Evolutionary conservation across 139 green algal species (phyloP).

Genomic region (Chlamydomonas urium): DNA sequence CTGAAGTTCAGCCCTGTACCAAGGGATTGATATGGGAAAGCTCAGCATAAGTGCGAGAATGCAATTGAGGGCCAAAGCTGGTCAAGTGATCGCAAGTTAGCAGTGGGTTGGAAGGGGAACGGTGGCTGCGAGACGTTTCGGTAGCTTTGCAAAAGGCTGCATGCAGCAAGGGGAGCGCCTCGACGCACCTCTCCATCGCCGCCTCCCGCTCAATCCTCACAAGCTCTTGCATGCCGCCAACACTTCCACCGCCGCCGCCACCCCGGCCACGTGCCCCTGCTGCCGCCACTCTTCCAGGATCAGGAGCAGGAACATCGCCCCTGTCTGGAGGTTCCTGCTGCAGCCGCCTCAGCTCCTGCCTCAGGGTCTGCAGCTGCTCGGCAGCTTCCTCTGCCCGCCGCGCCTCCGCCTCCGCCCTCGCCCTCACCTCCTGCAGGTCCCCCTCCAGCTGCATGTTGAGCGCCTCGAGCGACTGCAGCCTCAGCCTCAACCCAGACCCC

Average conservation of each 20-base stretch:
- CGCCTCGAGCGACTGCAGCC: constrained; percentile 6
- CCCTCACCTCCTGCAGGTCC: neutral
- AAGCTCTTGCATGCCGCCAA: too few species aligned
- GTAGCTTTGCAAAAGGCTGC: constrained; percentile 6
- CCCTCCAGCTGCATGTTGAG: constrained; percentile 15
- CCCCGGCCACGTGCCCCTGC: too few species aligned
- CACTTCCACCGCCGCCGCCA: too few species aligned
- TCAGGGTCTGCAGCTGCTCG: neutral
- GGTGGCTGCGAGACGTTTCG: too few species aligned
- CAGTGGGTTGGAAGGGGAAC: too few species aligned
- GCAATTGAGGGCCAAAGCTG: too few species aligned
- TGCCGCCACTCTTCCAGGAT: neutral
- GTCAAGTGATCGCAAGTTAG: too few species aligned
- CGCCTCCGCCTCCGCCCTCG: neutral
- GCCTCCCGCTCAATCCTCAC: neutral
- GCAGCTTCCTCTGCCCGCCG: neutral
- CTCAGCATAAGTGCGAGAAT: too few species aligned
- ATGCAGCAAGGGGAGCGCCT: too few species aligned
- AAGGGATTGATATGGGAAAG: too few species aligned
- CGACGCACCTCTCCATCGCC: neutral
- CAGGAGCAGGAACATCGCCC: too few species aligned
- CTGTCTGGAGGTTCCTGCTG: neutral
- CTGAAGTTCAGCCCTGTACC: constrained; percentile 24
- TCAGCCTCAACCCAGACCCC: constrained; percentile 2
- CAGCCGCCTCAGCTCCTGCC: neutral